Evolutionary conservation across 306 rosid species (phyloP).

Genomic region (Vigna nakashimae): DNA sequence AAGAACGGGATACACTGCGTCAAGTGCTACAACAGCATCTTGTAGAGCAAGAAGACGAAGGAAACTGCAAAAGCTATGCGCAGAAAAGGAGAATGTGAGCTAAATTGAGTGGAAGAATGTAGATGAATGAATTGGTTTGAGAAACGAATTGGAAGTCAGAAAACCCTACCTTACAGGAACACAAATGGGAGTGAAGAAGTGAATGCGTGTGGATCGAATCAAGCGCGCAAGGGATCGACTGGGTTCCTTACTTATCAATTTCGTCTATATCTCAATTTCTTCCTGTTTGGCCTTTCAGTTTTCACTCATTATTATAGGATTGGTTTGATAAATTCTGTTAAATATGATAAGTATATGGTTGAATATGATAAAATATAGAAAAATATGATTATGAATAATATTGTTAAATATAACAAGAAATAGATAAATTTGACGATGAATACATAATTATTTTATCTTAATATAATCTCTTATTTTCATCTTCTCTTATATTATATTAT

Average conservation of each 20-base stretch:
- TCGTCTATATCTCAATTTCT: not conserved
- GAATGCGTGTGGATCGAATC: not conserved
- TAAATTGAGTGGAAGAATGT: not conserved
- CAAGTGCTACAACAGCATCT: not conserved
- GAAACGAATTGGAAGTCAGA: not conserved
- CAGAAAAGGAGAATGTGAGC: not conserved
- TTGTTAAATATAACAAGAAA: too few species aligned
- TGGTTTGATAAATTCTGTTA: too few species aligned
- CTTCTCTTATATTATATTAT: too few species aligned
- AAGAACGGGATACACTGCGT: not conserved
- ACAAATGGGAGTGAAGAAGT: not conserved
- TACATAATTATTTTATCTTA: too few species aligned
- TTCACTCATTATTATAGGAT: not conserved
- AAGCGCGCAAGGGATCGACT: not conserved
- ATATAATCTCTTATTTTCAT: too few species aligned
- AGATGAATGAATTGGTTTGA: not conserved
- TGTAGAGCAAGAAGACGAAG: not conserved
- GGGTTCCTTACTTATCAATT: not conserved
- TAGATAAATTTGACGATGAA: too few species aligned
- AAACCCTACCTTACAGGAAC: not conserved
- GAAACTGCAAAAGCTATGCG: not conserved
- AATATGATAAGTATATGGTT: too few species aligned
- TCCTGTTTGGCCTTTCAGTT: too few species aligned
- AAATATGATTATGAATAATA: too few species aligned
- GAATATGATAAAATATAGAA: too few species aligned